phyloP scores from a whole-genome alignment of 108 stramenopile species.

The Nitzschia putrida region DNA sequence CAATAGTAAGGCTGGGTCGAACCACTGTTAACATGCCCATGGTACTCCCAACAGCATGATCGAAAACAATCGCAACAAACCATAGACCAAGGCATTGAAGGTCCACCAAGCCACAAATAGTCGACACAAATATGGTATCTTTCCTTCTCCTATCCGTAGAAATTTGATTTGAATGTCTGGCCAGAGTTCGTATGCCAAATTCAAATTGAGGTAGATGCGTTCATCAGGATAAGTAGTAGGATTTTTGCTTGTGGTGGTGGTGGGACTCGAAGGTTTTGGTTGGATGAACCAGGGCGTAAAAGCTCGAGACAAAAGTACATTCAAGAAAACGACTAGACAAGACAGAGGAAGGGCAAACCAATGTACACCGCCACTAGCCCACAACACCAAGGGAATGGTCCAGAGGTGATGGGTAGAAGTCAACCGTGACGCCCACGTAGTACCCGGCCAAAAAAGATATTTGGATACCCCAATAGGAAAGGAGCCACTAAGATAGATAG shows the following conservation, averaged over 20 bases:
- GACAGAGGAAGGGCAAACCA: slow-evolving; percentile 50
- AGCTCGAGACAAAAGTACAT: slow-evolving; percentile 60
- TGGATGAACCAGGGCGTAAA: slow-evolving; percentile 57
- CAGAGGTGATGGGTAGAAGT: slow-evolving; percentile 84
- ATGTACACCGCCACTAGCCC: slow-evolving; percentile 24
- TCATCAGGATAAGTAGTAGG: slow-evolving; percentile 18
- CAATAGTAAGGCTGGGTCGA: no score
- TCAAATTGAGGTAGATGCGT: slow-evolving; percentile 66
- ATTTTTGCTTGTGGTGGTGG: slow-evolving; percentile 9
- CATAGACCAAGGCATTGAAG: slow-evolving; percentile 62
- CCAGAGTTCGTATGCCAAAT: slow-evolving; percentile 72
- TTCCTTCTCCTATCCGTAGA: slow-evolving; percentile 43
- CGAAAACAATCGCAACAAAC: slow-evolving; percentile 35
- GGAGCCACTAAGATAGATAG: slow-evolving; percentile 26
- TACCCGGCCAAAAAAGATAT: slow-evolving; percentile 76
- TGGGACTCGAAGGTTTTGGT: background rate
- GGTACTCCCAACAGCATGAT: no score
- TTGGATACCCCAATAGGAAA: slow-evolving; percentile 77
- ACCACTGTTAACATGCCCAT: no score
- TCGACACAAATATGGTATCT: slow-evolving; percentile 43
- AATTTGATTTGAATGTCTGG: slow-evolving; percentile 58
- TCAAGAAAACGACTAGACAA: slow-evolving; percentile 47
- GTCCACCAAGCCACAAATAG: slow-evolving; percentile 67
- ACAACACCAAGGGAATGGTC: slow-evolving; percentile 78
- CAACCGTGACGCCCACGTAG: slow-evolving; percentile 55